Evolutionary conservation across 495 filamentous ascomycete species (phyloP), one percentile per base, ranked within the genome.

Genomic region (Lepraria neglecta): DNA sequence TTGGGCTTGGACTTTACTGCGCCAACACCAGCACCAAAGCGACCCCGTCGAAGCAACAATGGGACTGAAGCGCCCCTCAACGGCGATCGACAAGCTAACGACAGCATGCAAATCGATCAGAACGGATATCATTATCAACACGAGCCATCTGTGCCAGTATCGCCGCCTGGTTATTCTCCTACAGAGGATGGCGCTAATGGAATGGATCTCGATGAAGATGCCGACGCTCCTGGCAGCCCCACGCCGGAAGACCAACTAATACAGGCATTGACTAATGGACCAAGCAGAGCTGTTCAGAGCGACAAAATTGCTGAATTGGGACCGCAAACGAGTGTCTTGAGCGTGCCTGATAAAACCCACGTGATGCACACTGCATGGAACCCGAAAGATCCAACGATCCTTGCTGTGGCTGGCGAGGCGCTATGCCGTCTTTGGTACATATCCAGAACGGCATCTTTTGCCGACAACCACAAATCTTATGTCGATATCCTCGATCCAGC

Each of bases 351-450:
- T 65, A 82, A 84, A 58, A 80, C 82, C 68, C 78, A 85, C 68
- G 76, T 92, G 77, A 80, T 89, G 64, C 81, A 82, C 56, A 82
- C 84, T 74, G 77, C 84, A 72, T 95, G 89, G 87, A 89, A 87
- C 68, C 90, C 90, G 55, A 74, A 73, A 61, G 84, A 92, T 77
- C 80, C 89, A 62, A 85, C 81, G 42, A 75, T 89, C 70, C 79
- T 95, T 71, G 87, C 85, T 66, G 84, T 84, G 64, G 84, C 84
- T 71, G 88, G 89, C 68, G 86, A 90, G 72, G 82, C 84, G 72
- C 86, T 89, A 80, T 89, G 87, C 75, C 85, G 84, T 63, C 76
- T 94, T 72, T 92, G 87, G 87, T 88, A 82, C 65, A 69, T 91
- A 54, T 80, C 83, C 65, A 66, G 60, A 53, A 69, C 73, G 17